Conservation (phyloP, 331 rosid genomes). For the Telfairia occidentalis region DNA sequence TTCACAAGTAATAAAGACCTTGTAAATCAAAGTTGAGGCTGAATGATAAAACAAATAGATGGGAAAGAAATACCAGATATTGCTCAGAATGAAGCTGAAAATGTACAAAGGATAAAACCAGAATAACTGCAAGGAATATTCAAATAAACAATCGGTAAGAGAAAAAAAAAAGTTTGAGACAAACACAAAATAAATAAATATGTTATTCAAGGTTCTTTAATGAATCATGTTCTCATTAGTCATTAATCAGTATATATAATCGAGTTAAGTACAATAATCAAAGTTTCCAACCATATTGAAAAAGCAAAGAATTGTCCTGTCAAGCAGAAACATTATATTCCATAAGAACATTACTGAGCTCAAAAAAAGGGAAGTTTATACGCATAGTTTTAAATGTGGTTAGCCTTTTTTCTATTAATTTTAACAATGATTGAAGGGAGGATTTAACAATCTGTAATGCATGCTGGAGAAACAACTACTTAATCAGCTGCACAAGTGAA, state of each 20-base stretch:
- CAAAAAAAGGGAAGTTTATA: not conserved
- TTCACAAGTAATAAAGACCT: not conserved
- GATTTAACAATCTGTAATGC: not conserved
- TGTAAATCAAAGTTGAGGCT: not conserved
- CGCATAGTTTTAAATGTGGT: not conserved
- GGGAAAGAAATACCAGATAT: conserved; percentile 49
- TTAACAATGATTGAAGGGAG: not conserved
- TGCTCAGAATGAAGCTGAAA: conserved; percentile 73
- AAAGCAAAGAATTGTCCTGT: not conserved
- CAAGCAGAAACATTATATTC: not conserved
- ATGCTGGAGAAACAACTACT: not conserved
- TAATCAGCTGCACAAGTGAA: not conserved
- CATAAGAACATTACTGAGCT: not conserved
- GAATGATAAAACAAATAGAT: not conserved
- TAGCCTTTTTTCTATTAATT: not conserved
- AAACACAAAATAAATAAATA: not conserved
- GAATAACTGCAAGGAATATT: conserved; percentile 40
- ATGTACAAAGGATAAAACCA: conserved; percentile 88
- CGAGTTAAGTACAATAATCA: not conserved
- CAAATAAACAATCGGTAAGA: conserved; percentile 1
- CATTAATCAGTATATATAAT: not conserved
- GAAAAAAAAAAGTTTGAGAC: conserved; percentile 8
- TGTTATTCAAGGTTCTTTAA: not conserved
- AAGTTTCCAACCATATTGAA: not conserved
- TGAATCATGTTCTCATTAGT: not conserved